Conservation (phyloP, 371 early-diverging fungal genomes). For the Zopfochytrium polystomum region DNA sequence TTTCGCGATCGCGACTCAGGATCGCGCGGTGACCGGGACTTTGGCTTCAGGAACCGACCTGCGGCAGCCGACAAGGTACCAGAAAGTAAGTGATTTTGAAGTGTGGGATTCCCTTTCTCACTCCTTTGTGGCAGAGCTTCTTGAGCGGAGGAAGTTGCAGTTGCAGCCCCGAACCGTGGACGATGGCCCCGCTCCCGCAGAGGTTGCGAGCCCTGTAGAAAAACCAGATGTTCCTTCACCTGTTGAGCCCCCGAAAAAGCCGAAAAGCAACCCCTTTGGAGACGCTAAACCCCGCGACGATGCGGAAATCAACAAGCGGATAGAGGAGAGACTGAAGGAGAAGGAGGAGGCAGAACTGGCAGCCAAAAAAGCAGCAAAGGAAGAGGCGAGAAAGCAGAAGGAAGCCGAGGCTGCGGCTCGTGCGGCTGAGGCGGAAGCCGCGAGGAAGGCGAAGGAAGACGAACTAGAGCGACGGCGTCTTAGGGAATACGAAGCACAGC, state of each 20-base stretch:
- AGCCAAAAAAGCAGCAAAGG: conserved; percentile 19
- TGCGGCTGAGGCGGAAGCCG: conserved; percentile 12
- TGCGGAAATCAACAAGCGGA: conserved; percentile 58
- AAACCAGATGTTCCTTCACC: conserved; percentile 11
- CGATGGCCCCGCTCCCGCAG: neutral
- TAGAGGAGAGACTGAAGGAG: conserved; percentile 60
- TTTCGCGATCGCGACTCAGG: conserved; percentile 42
- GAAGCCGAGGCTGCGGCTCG: conserved; percentile 10
- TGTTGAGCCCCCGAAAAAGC: conserved; percentile 22
- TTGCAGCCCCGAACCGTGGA: conserved; percentile 64
- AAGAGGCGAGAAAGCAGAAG: conserved; percentile 23
- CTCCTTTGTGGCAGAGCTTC: conserved; percentile 11
- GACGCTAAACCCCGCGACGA: conserved; percentile 78
- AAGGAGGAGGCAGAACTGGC: conserved; percentile 35
- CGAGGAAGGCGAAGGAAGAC: conserved; percentile 9
- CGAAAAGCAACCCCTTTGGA: conserved; percentile 78
- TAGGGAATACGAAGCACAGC: no score
- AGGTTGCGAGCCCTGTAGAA: conserved; percentile 5
- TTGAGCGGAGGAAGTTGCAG: conserved; percentile 53
- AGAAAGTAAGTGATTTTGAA: conserved; percentile 29
- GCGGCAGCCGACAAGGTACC: neutral
- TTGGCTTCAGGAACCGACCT: conserved; percentile 1
- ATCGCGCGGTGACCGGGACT: conserved; percentile 20
- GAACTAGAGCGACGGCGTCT: no score
- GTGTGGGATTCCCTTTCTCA: conserved; percentile 39